Base-by-base conservation (phyloP, 192 early-diverging fungal genomes). In the Dimargaris cristalligena region DNA sequence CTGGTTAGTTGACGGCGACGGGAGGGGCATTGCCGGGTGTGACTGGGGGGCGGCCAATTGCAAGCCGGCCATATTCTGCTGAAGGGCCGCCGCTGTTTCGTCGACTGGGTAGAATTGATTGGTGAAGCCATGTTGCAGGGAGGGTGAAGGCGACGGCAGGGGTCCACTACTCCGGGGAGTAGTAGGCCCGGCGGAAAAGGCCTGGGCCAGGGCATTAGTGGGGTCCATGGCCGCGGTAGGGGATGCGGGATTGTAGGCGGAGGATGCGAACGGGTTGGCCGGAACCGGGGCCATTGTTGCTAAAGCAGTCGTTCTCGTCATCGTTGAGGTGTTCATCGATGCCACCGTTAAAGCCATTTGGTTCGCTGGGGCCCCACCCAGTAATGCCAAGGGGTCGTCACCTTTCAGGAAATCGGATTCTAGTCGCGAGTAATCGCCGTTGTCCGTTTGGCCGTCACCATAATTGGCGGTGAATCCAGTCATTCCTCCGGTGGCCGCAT, bases 391-490 rank as follows among this genome's bases (percentile, higher is more conserved):
- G 38, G 38, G 8, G 3, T 29, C 54, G 23, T 14, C 18, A 0
- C 54, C 54, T 23, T 56, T 10, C 34, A 56, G 34, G 23, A 56
- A 56, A 16, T 56, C 54, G 14, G 54, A 56, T 33, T 56, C 54
- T 16, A 56, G 54, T 29, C 34, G 54, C 0, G 54, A 28, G 14
- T 56, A 56, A 33, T 31, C 29, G 34, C 31, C 32, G 32, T 11
- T 31, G n/a, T n/a, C n/a, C 18, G 32, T 23, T 33, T 56, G 54
- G 18, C 30, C 54, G 54, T 56, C 44, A 28, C 71, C 70, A 65
- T 70, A 74, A 65, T 64, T 74, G 48, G 67, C 67, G 32, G 67
- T 69, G 55, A 74, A 74, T 13, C 73, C 73, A 46, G 65, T 62
- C 73, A 74, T 71, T 25, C 73, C 73, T 26, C 69, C 67, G 33